phyloP scores from a whole-genome alignment of 306 rosid genomes.

The Lathyrus sativus region DNA sequence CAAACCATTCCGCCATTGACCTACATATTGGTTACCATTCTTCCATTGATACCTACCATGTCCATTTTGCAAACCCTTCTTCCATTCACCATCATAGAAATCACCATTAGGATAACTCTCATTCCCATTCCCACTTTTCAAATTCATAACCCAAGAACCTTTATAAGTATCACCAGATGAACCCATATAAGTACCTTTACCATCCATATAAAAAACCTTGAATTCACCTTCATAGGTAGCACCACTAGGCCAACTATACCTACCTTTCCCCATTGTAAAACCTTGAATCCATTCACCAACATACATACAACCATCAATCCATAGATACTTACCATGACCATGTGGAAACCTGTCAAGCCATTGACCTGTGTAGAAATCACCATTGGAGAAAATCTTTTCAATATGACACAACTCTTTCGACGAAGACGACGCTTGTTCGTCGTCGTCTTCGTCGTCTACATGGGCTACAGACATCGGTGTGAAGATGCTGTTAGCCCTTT shows the following conservation, averaged over 20 bases:
- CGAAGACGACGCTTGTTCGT: constrained; percentile 25
- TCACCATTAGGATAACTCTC: constrained; percentile 79
- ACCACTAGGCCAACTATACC: constrained; percentile 93
- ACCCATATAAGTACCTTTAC: constrained; percentile 76
- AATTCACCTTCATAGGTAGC: constrained; percentile 90
- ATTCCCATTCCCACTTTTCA: constrained; percentile 73
- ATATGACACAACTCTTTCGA: constrained; percentile 46
- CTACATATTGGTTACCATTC: constrained; percentile 70
- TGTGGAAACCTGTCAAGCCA: constrained; percentile 64
- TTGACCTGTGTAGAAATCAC: constrained; percentile 82
- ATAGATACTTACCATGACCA: constrained; percentile 76
- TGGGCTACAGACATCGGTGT: constrained; percentile 82
- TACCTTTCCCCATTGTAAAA: constrained; percentile 65
- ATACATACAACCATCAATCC: constrained; percentile 95
- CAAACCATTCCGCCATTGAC: constrained; percentile 75
- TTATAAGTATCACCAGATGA: constrained; percentile 70
- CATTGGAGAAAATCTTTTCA: constrained; percentile 63
- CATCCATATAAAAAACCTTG: constrained; percentile 73
- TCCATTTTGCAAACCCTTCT: constrained; percentile 73
- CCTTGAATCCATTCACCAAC: constrained; percentile 86
- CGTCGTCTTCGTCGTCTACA: constrained; percentile 69
- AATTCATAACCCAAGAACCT: constrained; percentile 82
- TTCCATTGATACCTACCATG: constrained; percentile 89
- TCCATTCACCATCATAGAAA: constrained; percentile 91
- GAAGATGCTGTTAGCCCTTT: constrained; percentile 61